Percentiles rank a stretch among this genome's conserved stretches.
Evolutionary conservation across 106 monocot species (phyloP).

Genomic region (Allium fistulosum): DNA sequence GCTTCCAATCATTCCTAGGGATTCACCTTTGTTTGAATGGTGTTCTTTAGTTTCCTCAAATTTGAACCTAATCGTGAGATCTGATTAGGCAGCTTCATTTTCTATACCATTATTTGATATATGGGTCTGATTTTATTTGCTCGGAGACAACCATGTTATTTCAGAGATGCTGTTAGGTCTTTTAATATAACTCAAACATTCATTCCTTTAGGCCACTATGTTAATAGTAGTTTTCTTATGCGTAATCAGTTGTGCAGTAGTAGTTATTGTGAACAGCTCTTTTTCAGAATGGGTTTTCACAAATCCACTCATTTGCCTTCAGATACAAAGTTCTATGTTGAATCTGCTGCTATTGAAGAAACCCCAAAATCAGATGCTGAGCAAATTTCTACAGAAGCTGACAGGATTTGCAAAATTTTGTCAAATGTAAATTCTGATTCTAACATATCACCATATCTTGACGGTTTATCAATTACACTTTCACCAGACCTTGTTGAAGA

Average conservation of each 20-base stretch:
- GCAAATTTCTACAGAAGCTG: constrained; percentile 32
- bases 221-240: not conserved
- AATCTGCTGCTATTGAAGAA: constrained; percentile 10
- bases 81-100: not conserved
- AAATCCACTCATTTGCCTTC: constrained; percentile 3
- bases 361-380: not conserved
- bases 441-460: constrained; percentile 17
- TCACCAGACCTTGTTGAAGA: constrained; percentile 48
- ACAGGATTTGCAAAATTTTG: constrained; percentile 53
- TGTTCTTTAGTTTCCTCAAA: too few species aligned
- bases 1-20: not conserved
- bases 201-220: not conserved
- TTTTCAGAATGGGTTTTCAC: not conserved
- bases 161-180: not conserved
- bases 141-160: not conserved
- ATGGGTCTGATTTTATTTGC: constrained; percentile 8
- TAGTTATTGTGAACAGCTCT: not conserved
- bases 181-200: not conserved
- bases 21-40: not conserved
- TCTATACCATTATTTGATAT: not conserved
- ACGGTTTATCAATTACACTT: constrained; percentile 24
- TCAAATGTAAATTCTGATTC: constrained; percentile 18
- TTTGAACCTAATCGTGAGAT: not conserved
- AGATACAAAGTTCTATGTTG: constrained; percentile 27
- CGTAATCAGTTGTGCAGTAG: not conserved